phyloP scores from a whole-genome alignment of 2,329 filamentous ascomycete species.

The Claviceps monticola region DNA sequence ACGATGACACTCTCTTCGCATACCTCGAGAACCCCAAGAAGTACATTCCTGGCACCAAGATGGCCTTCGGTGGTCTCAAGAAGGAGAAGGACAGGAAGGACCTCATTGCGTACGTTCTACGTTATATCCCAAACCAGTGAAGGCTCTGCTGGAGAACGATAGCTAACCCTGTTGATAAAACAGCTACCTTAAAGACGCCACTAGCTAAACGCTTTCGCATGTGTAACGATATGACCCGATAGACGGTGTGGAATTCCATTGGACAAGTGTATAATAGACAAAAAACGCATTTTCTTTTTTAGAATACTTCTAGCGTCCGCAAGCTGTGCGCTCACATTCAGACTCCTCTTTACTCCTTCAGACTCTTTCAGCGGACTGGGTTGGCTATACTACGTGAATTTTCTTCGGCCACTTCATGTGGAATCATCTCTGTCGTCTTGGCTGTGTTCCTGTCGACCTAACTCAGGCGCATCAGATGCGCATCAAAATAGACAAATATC shows the following conservation, averaged over 20 bases:
- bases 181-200: conserved; percentile 56
- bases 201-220: conserved; percentile 39
- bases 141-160: background rate
- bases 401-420: too few species aligned
- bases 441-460: too few species aligned
- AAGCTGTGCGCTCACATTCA: conserved; percentile 17
- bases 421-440: too few species aligned
- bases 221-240: conserved; percentile 24
- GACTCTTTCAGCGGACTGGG: too few species aligned
- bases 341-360: conserved; percentile 15
- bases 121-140: background rate
- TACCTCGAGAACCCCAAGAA: conserved; percentile 99
- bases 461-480: too few species aligned
- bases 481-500: too few species aligned
- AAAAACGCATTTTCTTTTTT: conserved; percentile 5
- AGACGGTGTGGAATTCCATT: conserved; percentile 17
- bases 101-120: conserved; percentile 71
- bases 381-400: too few species aligned
- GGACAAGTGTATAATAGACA: conserved; percentile 26
- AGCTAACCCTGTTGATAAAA: conserved; percentile 14
- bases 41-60: conserved; percentile 99
- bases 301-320: conserved; percentile 16
- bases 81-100: conserved; percentile 99
- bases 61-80: conserved; percentile 99
- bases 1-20: conserved; percentile 74